Evolutionary conservation across 164 flowering plant species (phyloP), one percentile per base, ranked within the genome.

Genomic region (Vitis cinerea): DNA sequence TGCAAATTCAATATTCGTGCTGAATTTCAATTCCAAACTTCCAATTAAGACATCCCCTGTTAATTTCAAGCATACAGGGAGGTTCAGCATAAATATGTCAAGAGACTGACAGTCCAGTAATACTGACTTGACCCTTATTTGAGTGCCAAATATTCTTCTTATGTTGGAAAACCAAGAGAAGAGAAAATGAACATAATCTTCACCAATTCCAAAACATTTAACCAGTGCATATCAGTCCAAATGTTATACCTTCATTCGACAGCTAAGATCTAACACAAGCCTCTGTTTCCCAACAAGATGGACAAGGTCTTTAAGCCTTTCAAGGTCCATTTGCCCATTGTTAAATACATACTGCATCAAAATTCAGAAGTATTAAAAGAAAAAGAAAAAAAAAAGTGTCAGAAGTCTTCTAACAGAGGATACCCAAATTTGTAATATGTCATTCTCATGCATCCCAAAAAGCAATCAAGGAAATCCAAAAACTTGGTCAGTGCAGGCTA

Each of bases 221-320:
- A 37, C 44, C 44, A 37, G 44, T 37, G 44, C 44, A 37, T 37
- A 37, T 37, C 44, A 37, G 44, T 37, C 44, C 44, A 37, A 37
- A 37, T 37, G 44, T 37, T 37, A 15, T 81, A 91, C 98, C 97
- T 90, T 96, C 75, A 86, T 93, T 72, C 98, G 84, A 84, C 99
- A 96, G 78, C 99, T 93, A 58, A 96, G 91, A 75, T 96, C 98
- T 85, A 96, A 79, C 7, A 91, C 97, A 55, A 96, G 90, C 81
- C 97, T 86, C 59, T 81, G 68, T 78, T 85, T 96, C 48, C 98
- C 98, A 71, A 93, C 86, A 68, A 70, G 58, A 63, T 50, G 70
- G 49, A 90, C 89, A 69, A 96, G 90, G 76, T 80, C 87, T 72
- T 87, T 85, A 11, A 96, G 92, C 81, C 94, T 82, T 74, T 85